These are phyloP conservation scores for Neocatenulostroma microsporum DNA, from an alignment of 2,329 filamentous ascomycete genomes.

Conservation along the genomic window DNA sequence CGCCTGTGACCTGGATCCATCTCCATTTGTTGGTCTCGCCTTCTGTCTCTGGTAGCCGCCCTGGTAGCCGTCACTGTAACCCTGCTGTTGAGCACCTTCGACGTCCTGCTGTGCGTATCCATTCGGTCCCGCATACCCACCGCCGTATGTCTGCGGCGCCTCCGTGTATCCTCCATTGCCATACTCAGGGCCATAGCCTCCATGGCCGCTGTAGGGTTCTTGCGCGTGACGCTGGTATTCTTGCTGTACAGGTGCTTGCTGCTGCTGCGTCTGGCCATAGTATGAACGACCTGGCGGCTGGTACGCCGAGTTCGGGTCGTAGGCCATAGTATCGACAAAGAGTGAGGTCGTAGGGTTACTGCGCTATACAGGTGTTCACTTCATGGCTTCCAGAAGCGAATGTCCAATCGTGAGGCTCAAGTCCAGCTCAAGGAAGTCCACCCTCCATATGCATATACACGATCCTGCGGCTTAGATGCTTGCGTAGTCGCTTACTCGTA, in stretches of 20 bases:
- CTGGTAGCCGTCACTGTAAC: constrained; percentile 20
- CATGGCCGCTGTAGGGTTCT: not conserved
- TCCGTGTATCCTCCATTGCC: too few species aligned
- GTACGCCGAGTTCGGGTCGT: constrained; percentile 13
- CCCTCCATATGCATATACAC: too few species aligned
- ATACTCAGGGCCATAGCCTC: not conserved
- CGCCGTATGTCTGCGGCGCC: too few species aligned
- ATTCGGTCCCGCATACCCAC: too few species aligned
- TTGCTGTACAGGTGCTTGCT: constrained; percentile 8
- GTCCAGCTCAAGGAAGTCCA: too few species aligned
- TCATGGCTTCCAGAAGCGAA: too few species aligned
- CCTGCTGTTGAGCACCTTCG: constrained; percentile 1
- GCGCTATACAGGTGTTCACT: too few species aligned
- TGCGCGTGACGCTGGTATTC: constrained; percentile 2
- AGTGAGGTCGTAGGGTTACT: too few species aligned
- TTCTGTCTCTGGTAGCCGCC: constrained; percentile 20
- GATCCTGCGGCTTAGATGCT: too few species aligned
- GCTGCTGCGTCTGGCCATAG: constrained; percentile 11
- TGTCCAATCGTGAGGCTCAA: too few species aligned
- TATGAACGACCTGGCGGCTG: constrained; percentile 15
- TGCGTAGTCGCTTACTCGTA: too few species aligned
- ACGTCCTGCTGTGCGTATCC: not conserved
- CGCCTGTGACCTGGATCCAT: constrained; percentile 10
- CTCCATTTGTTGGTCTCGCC: constrained; percentile 1
- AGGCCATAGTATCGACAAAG: constrained; percentile 20